Base-by-base conservation (phyloP, 169 alveolate genomes). In the Cyclospora cayetanensis region DNA sequence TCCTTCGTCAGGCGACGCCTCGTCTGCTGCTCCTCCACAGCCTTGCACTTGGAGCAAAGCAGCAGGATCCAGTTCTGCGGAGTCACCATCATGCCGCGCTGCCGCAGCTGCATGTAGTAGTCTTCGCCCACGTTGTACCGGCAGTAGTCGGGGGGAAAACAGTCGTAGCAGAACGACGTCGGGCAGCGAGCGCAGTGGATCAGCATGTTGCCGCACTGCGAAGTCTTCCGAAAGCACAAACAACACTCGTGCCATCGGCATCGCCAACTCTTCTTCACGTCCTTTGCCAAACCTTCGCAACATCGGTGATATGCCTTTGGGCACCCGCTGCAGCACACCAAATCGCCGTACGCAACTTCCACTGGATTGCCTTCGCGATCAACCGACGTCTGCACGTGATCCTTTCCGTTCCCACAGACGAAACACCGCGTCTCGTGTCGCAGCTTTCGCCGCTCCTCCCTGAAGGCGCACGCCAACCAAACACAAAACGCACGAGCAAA, bases 171-270 rank as follows among this genome's bases (percentile, higher is more conserved):
- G 94, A 96, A 97, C 34, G 98, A 94, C 5, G 98, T 96, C 0
- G 99, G 98, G 76, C 99, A 97, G 60, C 95, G 96, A 39, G 97
- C 96, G 95, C 99, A 97, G 93, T 97, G 99, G 66, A 97, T 95
- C 82, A 97, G 93, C 93, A 97, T 93, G 87, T 97, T 97, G 66
- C 98, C 99, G 83, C 97, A 96, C 91, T 96, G 98, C 12, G 98
- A 95, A 18, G 98, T 96, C 87, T 96, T 96, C 60, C 99, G 94
- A 94, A 96, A 95, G 83, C 99, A 97, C 39, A 96, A 92, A 60
- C 98, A 95, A 63, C 99, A 97, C 91, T 97, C 98, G 88, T 97
- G 99, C 99, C 99, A 97, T 55, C 97, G 93, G 65, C 99, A 97
- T 4, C 97, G 93, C 98, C 98, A 97, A 52, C 98, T 96, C 85